Base-by-base conservation (phyloP, 192 early-diverging fungal species). In the Funneliformis geosporum region DNA sequence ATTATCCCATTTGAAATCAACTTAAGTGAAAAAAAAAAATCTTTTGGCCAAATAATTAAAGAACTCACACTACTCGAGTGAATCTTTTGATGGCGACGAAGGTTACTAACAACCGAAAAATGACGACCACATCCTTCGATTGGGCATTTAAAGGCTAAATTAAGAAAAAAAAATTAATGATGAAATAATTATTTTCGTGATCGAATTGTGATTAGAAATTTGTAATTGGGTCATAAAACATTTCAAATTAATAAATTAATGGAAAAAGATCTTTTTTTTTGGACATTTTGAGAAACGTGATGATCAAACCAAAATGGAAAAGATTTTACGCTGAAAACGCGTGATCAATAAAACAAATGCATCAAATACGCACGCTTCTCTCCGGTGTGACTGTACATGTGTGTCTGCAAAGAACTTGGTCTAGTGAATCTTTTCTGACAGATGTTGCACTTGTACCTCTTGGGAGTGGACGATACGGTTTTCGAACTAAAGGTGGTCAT, bases 61-160 rank as follows among this genome's bases (percentile, higher is more conserved):
- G 50, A 18, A 55, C 50, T 55, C 50, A 55, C 50, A 55, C 18
- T 55, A 55, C 50, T 66, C 27, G 70, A 80, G 69, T 91, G 90
- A 71, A 89, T 88, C 47, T 87, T 84, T 80, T 84, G 86, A 75
- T 92, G 91, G 21, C 91, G 87, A 27, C 91, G 85, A 79, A 92
- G 81, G 76, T 92, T 92, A 81, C 90, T 91, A 76, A 90, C 86
- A 43, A 92, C 91, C 10, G 91, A 92, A 80, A 92, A 92, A 60
- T 84, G 80, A 79, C 90, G 88, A 23, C 89, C 90, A 76, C 91
- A 92, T n/a, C 87, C 82, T 65, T 87, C 86, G 60, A 87, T 83
- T 21, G 83, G 80, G 72, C 91, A 92, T 83, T 86, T 84, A 68
- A 80, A 83, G 6, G 84, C 69, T 72, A 25, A 42, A 72, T 72